Conservation (phyloP, 306 rosid species). For the Rubus parviflorus region DNA sequence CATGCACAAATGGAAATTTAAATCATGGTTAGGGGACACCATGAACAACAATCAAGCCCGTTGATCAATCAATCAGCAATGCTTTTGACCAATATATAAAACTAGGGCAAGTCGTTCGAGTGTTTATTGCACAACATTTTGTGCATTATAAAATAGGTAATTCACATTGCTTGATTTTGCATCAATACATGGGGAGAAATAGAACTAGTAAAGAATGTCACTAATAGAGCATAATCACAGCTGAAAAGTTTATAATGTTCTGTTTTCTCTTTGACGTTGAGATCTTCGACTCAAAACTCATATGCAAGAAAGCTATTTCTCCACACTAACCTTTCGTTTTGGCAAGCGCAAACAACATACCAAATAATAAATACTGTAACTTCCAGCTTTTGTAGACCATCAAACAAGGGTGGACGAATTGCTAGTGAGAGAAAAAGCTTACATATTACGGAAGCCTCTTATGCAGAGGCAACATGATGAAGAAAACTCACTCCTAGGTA, state of each 20-base stretch:
- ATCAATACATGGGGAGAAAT: neutral
- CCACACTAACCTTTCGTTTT: neutral
- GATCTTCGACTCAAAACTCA: neutral
- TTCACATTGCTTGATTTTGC: neutral
- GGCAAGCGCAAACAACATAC: neutral
- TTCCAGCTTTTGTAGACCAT: neutral
- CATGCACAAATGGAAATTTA: too few species aligned
- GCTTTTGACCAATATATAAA: too few species aligned
- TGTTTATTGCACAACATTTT: neutral
- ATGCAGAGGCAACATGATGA: neutral
- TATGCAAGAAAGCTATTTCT: neutral
- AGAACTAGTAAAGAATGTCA: neutral
- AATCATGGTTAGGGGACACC: neutral
- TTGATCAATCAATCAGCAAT: too few species aligned
- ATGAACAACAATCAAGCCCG: too few species aligned
- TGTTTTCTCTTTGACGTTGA: neutral
- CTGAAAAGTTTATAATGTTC: neutral
- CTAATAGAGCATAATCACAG: neutral
- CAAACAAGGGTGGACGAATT: neutral
- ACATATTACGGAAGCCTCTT: neutral
- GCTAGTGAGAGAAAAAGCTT: slow-evolving; percentile 7
- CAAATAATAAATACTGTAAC: neutral
- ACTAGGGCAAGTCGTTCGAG: neutral
- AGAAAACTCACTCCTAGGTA: slow-evolving; percentile 25
- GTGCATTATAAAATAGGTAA: neutral